These are phyloP conservation scores for Monosporascus ibericus DNA, from an alignment of 2,329 filamentous ascomycete genomes.

Conservation along the genomic window DNA sequence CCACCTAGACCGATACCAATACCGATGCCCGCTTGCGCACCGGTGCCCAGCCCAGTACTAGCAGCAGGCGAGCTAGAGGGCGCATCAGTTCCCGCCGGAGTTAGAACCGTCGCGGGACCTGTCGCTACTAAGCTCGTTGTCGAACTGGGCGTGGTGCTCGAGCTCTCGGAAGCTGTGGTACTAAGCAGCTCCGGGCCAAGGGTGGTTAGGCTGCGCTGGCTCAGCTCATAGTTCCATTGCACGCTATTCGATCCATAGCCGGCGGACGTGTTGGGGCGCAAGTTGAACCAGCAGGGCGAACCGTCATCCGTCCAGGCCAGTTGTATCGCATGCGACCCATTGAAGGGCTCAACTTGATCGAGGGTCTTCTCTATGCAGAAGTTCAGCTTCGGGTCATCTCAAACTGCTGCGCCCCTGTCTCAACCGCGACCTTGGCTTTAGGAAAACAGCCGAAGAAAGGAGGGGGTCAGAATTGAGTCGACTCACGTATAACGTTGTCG, in stretches of 20 bases:
- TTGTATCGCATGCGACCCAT: slow-evolving; percentile 1
- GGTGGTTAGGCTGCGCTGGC: neutral
- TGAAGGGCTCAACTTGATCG: slow-evolving; percentile 1
- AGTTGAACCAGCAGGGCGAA: slow-evolving; percentile 8
- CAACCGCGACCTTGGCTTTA: neutral
- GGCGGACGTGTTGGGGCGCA: neutral
- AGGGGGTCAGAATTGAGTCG: neutral
- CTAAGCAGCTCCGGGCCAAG: slow-evolving; percentile 1
- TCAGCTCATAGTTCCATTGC: neutral
- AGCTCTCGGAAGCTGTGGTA: neutral
- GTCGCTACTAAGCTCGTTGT: neutral
- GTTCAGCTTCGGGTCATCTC: neutral
- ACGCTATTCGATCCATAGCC: slow-evolving; percentile 3
- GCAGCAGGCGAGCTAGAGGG: neutral
- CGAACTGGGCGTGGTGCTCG: neutral
- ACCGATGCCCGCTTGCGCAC: slow-evolving; percentile 7
- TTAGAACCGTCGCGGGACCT: neutral
- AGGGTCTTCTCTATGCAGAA: neutral
- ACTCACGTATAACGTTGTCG: neutral
- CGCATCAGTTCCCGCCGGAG: neutral
- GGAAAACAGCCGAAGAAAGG: too few relatives aligned
- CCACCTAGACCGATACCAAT: slow-evolving; percentile 4
- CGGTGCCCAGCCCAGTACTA: neutral
- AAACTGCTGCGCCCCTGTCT: too few relatives aligned
- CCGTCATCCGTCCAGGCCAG: slow-evolving; percentile 2